Conservation (phyloP, 768 basidiomycete genomes). For the Sporobolomyces pararoseus region DNA sequence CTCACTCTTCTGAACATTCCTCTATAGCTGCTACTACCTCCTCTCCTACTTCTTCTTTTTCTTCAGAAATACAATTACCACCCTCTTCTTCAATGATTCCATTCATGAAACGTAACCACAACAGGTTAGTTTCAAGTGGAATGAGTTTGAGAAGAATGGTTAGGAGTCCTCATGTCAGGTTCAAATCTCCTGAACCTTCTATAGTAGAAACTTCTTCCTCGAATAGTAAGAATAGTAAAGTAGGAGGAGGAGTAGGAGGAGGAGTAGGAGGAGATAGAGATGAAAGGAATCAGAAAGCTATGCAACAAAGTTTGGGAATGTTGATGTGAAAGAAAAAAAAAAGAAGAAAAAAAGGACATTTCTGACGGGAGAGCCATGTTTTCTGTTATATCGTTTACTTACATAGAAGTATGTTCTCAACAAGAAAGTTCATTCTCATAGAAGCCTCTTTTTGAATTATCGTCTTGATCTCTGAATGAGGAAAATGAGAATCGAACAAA, state of each 20-base stretch:
- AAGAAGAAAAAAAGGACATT: too few relatives aligned
- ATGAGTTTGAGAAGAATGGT: conserved; percentile 18
- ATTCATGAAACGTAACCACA: background rate
- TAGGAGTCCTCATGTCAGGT: conserved; percentile 24
- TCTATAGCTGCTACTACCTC: background rate
- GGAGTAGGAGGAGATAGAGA: background rate
- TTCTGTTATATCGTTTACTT: too few relatives aligned
- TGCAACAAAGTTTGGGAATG: conserved; percentile 16
- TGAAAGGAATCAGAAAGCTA: conserved; percentile 4
- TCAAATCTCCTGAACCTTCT: conserved; percentile 18
- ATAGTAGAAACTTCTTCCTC: background rate
- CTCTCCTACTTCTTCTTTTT: too few relatives aligned
- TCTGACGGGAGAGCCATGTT: too few relatives aligned
- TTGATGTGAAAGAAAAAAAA: conserved; percentile 12
- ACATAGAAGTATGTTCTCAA: too few relatives aligned
- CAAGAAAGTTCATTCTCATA: too few relatives aligned
- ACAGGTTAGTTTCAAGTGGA: background rate
- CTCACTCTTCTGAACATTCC: background rate
- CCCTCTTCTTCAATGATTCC: background rate
- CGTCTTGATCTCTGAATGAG: too few relatives aligned
- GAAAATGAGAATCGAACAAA: too few relatives aligned
- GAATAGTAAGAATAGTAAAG: background rate
- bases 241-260: background rate
- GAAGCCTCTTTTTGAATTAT: too few relatives aligned
- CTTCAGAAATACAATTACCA: too few relatives aligned